Evolutionary conservation across 2,329 filamentous ascomycete species (phyloP), one percentile per base, ranked within the genome.

Genomic region (Diplodia intermedia): DNA sequence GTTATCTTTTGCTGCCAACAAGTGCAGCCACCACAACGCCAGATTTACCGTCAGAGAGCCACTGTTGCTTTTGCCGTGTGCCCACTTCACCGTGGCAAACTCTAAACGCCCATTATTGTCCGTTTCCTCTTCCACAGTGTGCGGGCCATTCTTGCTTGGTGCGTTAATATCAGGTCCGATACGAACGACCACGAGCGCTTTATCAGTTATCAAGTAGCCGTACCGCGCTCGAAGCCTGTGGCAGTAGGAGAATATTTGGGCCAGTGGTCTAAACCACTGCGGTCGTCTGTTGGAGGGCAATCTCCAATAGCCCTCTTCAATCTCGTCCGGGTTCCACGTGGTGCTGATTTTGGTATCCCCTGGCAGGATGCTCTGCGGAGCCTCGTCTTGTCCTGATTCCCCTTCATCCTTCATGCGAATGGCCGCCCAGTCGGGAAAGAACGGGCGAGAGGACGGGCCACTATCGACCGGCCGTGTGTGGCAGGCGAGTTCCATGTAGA

Each of bases 121-220:
- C 26, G 26, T 26, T 26, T 26, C 26, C 26, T 26, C 26, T 26
- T 26, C 26, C 26, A 26, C 26, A 26, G 26, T 26, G 26, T 2
- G 26, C 26, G 26, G 26, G 26, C 2, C 26, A 26, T 26, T 26
- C 26, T 26, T 26, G 4, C 20, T 54, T 15, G 26, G 52, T 31
- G 26, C 52, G 9, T 31, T 31, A 33, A 26, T 18, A 31, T n/a
- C 23, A 54, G 23, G 14, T 54, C 52, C 26, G 26, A 54, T 54
- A 33, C 26, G 52, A 54, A 54, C 12, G 31, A n/a, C 52, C 11
- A 54, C 52, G 52, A 54, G 52, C 52, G 29, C 52, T 54, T 54
- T 5, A 54, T 54, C 52, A 33, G 52, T 54, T 4, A 54, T 54
- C 12, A 54, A 31, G 23, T 31, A 54, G 52, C 52, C 52, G 31